Evolutionary conservation across 345 rosid species (phyloP).

Genomic region (Sonneratia caseolaris): DNA sequence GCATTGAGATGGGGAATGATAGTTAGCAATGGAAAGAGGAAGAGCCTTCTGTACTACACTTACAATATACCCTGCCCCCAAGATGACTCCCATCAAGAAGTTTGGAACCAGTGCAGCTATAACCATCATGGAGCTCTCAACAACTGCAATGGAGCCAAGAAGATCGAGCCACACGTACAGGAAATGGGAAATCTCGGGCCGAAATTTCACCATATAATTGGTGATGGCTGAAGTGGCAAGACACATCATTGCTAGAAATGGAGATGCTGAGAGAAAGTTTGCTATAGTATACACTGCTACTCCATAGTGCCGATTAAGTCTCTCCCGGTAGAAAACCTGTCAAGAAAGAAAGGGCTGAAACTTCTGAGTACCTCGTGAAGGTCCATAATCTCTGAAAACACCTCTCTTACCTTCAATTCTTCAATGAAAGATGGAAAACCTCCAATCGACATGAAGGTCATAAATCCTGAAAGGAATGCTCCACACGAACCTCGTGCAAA

Average conservation of each 20-base stretch:
- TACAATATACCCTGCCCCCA: conserved; percentile 67
- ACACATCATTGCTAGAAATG: conserved; percentile 57
- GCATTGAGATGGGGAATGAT: background rate
- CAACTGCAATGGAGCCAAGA: conserved; percentile 75
- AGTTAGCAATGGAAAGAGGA: background rate
- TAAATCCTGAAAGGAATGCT: conserved; percentile 79
- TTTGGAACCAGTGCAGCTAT: conserved; percentile 85
- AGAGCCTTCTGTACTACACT: background rate
- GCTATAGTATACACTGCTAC: conserved; percentile 65
- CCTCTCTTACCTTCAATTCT: conserved; percentile 68
- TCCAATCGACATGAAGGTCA: conserved; percentile 94
- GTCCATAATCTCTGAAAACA: background rate
- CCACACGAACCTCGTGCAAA: conserved; percentile 91
- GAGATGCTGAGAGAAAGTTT: conserved; percentile 77
- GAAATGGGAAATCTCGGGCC: conserved; percentile 60
- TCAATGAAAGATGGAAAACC: conserved; percentile 94
- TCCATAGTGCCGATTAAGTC: conserved; percentile 83
- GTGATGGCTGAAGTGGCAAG: conserved; percentile 71
- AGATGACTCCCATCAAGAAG: conserved; percentile 92
- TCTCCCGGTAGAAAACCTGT: conserved; percentile 86
- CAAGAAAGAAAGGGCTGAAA: background rate
- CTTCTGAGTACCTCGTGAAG: background rate
- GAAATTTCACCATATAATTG: conserved; percentile 75
- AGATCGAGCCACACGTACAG: conserved; percentile 72
- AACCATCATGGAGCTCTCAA: conserved; percentile 97